Evolutionary conservation across 352 stramenopile species (phyloP), one percentile per base, ranked within the genome.

Genomic region (Phytophthora chlamydospora): DNA sequence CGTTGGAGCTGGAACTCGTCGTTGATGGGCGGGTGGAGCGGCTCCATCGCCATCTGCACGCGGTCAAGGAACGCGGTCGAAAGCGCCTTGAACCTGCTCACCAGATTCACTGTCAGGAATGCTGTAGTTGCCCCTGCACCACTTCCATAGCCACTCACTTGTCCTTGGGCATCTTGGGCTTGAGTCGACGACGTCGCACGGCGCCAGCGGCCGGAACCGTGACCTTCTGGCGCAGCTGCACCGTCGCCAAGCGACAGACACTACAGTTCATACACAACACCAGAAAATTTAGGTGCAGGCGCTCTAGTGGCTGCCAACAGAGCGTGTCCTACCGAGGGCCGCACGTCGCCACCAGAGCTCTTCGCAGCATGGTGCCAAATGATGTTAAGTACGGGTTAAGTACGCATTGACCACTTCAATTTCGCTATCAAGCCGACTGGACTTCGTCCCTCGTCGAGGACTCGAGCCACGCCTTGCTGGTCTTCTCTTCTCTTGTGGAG

Each of bases 21-120:
- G 44, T 93, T 93, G 39, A 80, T 62, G 1, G 85, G 85, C 11
- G 85, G 83, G 36, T 83, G 61, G 33, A 93, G 61, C 31, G 85
- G 85, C 58, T 63, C 63, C 34, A 93, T 62, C 1, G 85, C 85
- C 32, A 21, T 45, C 38, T 91, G 68, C 17, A 92, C 81, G 16
- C 81, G 80, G 33, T 91, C 83, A 19, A 93, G 71, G 59, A 90
- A 93, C 40, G 69, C 54, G 6, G 56, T 50, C 36, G 77, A 73
- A 24, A 93, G 52, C 24, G 57, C 62, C 1, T 56, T 40, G 42
- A 93, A 93, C 57, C 85, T 93, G 47, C 12, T 40, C 21, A 62
- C 19, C 31, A 46, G 3, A 4, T 10, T 47, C 12, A 58, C 16
- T 40, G 24, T 55, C 39, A 46, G 17, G 35, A 14, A 21, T 27